phyloP scores from a whole-genome alignment of 2,329 filamentous ascomycete genomes.

The Ceratocystis destructans region DNA sequence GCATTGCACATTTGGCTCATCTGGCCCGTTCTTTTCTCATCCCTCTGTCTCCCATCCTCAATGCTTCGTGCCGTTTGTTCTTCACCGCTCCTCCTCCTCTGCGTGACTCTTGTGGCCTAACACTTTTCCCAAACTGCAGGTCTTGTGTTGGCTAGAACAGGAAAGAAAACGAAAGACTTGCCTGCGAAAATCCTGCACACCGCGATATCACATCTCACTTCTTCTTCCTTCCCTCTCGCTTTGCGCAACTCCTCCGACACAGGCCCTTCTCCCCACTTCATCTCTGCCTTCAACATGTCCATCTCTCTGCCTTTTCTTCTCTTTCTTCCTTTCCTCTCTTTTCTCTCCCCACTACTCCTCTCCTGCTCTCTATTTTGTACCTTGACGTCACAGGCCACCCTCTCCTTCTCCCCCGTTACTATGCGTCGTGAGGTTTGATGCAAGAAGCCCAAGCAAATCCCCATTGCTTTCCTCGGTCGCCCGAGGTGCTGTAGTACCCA shows the following conservation, averaged over 20 bases:
- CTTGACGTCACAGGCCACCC: neutral
- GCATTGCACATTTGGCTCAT: neutral
- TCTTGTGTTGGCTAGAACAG: neutral
- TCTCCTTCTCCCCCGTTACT: neutral
- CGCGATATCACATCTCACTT: slow-evolving; percentile 3
- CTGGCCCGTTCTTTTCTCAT: neutral
- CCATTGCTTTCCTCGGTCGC: slow-evolving; percentile 27
- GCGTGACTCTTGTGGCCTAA: neutral
- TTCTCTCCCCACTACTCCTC: neutral
- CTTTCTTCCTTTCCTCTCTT: neutral
- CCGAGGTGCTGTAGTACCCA: slow-evolving; percentile 39
- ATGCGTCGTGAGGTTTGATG: no score
- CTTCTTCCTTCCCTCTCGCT: neutral
- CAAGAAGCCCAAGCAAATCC: no score
- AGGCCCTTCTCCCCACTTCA: neutral
- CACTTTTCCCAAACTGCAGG: neutral
- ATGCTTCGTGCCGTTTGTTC: neutral
- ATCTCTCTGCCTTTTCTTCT: neutral
- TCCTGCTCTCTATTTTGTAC: neutral
- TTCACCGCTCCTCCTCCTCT: neutral
- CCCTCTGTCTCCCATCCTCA: neutral
- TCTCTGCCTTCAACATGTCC: neutral
- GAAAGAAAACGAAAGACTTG: neutral
- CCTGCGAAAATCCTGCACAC: neutral
- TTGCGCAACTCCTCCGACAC: neutral